Evolutionary conservation across 129 eudicot genomes (phyloP).

Genomic region (Ambrosia trifida): DNA sequence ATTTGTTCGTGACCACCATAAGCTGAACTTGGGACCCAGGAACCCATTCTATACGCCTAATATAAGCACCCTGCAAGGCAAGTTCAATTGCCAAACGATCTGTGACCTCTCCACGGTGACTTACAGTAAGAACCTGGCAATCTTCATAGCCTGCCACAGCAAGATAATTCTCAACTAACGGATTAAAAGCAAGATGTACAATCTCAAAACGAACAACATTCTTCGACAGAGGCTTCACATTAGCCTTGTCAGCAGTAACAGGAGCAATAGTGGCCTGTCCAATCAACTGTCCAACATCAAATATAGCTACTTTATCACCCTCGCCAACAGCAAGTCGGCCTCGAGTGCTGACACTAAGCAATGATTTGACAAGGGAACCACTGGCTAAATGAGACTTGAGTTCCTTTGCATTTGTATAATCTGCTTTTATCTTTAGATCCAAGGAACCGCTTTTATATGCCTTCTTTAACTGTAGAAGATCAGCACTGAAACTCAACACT

Average conservation of each 20-base stretch:
- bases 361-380: conserved; percentile 90
- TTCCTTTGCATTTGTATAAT: conserved; percentile 91
- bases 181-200: conserved; percentile 82
- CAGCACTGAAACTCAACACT: conserved; percentile 55
- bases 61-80: conserved; percentile 95
- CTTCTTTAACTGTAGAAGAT: conserved; percentile 88
- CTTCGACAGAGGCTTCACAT: conserved; percentile 96
- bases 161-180: conserved; percentile 86
- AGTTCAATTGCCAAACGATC: conserved; percentile 96
- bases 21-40: conserved; percentile 98
- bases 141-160: conserved; percentile 98
- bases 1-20: conserved; percentile 91
- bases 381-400: conserved; percentile 83
- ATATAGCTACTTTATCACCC: conserved; percentile 96
- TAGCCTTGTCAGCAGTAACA: conserved; percentile 95
- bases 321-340: conserved; percentile 99
- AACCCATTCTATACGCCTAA: conserved; percentile 86
- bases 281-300: conserved; percentile 96
- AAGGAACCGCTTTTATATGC: conserved; percentile 96
- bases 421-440: conserved; percentile 92
- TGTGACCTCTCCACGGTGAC: conserved; percentile 96
- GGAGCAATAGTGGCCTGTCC: conserved; percentile 95
- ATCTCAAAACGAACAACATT: conserved; percentile 96
- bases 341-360: conserved; percentile 86
- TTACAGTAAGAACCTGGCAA: conserved; percentile 93